These are phyloP conservation scores for Herpetospermum pedunculosum DNA, from an alignment of 306 rosid species.

Conservation along the genomic window DNA sequence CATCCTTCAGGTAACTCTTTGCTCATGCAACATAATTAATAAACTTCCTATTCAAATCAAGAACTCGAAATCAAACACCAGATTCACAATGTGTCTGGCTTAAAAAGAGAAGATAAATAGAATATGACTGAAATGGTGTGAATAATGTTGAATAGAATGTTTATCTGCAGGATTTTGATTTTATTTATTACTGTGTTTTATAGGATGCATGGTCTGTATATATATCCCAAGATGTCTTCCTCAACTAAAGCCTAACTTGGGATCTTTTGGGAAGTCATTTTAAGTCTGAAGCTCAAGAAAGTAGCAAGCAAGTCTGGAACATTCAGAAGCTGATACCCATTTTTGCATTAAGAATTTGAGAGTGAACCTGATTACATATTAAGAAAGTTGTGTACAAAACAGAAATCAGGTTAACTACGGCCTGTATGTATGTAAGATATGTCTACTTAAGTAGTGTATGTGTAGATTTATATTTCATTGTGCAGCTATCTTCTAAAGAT, in stretches of 20 bases:
- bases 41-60: neutral
- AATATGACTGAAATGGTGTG: neutral
- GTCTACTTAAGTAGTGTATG: neutral
- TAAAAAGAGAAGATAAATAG: neutral
- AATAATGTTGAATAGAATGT: neutral
- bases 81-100: neutral
- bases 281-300: conserved; percentile 3
- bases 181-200: neutral
- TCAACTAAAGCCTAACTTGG: conserved; percentile 12
- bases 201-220: conserved; percentile 89
- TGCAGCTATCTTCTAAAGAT: neutral
- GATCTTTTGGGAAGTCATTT: conserved; percentile 5
- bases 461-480: neutral
- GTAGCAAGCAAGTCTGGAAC: conserved; percentile 7
- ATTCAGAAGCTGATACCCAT: conserved; percentile 4
- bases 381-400: neutral
- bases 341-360: conserved; percentile 1
- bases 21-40: neutral
- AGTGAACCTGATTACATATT: neutral
- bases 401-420: neutral
- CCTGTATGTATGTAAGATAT: conserved; percentile 1
- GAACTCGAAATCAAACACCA: neutral
- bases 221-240: conserved; percentile 58
- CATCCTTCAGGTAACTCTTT: conserved; percentile 61
- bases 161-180: neutral